phyloP scores from a whole-genome alignment of 139 green algal species.

The Zygnema cylindricum region DNA sequence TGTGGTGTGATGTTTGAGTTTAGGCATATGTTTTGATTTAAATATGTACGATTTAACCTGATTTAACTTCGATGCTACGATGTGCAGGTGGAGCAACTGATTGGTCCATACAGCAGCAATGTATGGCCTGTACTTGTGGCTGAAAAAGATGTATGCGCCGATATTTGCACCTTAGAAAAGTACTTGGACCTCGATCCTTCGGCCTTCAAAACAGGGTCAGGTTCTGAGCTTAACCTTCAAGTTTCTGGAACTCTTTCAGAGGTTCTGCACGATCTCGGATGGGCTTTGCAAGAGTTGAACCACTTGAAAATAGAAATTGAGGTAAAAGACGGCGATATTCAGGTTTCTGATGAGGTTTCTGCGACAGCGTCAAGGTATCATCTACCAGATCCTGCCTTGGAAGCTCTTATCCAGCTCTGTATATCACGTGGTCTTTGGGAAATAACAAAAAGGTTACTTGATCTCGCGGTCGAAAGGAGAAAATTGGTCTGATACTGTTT shows the following conservation, averaged over 20 bases:
- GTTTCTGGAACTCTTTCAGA: background rate
- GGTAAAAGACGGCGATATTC: background rate
- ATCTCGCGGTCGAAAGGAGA: background rate
- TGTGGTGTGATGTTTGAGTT: background rate
- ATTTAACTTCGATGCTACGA: too few species aligned
- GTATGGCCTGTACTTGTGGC: constrained; percentile 16
- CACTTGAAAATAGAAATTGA: background rate
- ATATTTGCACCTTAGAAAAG: background rate
- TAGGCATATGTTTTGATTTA: too few species aligned
- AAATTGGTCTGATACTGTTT: background rate
- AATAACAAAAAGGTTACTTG: background rate
- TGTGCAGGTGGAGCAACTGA: constrained; percentile 20
- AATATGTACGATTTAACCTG: too few species aligned
- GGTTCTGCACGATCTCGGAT: constrained; percentile 2
- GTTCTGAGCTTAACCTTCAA: background rate
- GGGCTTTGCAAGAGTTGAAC: background rate
- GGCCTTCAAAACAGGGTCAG: background rate
- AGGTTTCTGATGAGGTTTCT: background rate
- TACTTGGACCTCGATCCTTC: background rate
- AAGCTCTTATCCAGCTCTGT: background rate
- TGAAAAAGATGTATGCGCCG: background rate
- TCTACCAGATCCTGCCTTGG: background rate
- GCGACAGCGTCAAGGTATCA: background rate
- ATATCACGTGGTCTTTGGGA: background rate
- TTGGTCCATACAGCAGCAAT: constrained; percentile 1